Conservation (phyloP, 805 yeast genomes). For the Myxozyma melibiosi region DNA sequence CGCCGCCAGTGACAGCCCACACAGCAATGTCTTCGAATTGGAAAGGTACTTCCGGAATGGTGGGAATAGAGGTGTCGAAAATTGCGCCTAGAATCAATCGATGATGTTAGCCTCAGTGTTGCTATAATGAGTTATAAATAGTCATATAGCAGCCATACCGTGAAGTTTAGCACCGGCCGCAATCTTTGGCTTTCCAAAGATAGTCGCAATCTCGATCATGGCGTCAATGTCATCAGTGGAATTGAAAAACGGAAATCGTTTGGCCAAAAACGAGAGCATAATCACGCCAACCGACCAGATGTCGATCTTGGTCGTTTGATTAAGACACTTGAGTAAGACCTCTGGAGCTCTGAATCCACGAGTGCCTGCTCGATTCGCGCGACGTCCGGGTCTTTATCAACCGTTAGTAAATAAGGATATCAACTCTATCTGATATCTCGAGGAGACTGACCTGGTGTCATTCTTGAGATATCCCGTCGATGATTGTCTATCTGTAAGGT, state of each 20-base stretch:
- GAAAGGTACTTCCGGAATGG: constrained; percentile 49
- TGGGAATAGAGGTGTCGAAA: constrained; percentile 65
- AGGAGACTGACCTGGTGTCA: constrained; percentile 58
- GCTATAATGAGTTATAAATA: neutral
- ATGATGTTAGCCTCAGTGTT: neutral
- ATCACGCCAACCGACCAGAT: constrained; percentile 94
- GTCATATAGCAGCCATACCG: constrained; percentile 48
- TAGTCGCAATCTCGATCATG: constrained; percentile 73
- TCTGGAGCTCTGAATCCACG: constrained; percentile 95
- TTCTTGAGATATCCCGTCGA: constrained; percentile 79
- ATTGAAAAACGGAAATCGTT: constrained; percentile 91
- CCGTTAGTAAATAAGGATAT: neutral
- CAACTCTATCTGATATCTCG: neutral
- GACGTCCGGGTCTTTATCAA: constrained; percentile 63
- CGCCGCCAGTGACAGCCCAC: constrained; percentile 39
- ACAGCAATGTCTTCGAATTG: constrained; percentile 49
- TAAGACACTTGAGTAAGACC: constrained; percentile 80
- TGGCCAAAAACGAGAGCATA: constrained; percentile 69
- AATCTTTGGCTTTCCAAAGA: constrained; percentile 77
- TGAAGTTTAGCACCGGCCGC: constrained; percentile 78
- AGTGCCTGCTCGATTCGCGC: constrained; percentile 97
- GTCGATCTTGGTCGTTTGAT: constrained; percentile 80
- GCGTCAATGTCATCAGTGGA: constrained; percentile 95
- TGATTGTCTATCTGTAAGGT: constrained; percentile 38
- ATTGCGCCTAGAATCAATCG: constrained; percentile 50